Evolutionary conservation across 2,329 filamentous ascomycete genomes (phyloP).

Genomic region (Lecanicillium sp.): DNA sequence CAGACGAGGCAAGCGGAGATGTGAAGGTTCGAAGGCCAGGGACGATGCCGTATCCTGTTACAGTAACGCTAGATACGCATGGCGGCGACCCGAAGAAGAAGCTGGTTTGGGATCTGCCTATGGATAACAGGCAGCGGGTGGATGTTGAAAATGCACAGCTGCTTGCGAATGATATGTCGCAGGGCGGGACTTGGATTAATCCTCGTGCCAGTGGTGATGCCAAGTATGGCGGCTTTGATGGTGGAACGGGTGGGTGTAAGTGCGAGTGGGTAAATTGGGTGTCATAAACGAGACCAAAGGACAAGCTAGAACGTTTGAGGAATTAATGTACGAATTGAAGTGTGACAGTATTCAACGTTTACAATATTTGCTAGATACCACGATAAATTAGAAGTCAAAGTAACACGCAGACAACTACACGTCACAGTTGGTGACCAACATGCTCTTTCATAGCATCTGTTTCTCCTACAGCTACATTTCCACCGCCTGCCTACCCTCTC

Average conservation of each 20-base stretch:
- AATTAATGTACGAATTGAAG: no score
- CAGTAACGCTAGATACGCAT: constrained; percentile 53
- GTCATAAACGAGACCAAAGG: constrained; percentile 4
- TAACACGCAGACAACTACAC: no score
- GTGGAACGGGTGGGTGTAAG: constrained; percentile 53
- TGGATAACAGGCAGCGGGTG: constrained; percentile 39
- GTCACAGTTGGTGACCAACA: no score
- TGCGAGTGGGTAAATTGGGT: constrained; percentile 53
- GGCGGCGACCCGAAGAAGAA: constrained; percentile 47
- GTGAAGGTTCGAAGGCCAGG: constrained; percentile 37
- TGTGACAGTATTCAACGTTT: no score
- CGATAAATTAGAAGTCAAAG: no score
- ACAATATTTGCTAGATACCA: no score
- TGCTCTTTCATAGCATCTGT: no score
- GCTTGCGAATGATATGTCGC: constrained; percentile 39
- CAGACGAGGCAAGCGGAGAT: constrained; percentile 18
- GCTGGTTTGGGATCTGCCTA: constrained; percentile 43
- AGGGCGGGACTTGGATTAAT: constrained; percentile 47
- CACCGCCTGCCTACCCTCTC: no score
- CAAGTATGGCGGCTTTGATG: constrained; percentile 52
- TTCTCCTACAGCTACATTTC: no score
- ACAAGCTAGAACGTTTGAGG: no score
- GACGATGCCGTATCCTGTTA: constrained; percentile 56
- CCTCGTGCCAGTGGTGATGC: constrained; percentile 32
- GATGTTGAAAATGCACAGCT: constrained; percentile 33